Evolutionary conservation across 257 asterid species (phyloP).

Genomic region (Capsicum pubescens): DNA sequence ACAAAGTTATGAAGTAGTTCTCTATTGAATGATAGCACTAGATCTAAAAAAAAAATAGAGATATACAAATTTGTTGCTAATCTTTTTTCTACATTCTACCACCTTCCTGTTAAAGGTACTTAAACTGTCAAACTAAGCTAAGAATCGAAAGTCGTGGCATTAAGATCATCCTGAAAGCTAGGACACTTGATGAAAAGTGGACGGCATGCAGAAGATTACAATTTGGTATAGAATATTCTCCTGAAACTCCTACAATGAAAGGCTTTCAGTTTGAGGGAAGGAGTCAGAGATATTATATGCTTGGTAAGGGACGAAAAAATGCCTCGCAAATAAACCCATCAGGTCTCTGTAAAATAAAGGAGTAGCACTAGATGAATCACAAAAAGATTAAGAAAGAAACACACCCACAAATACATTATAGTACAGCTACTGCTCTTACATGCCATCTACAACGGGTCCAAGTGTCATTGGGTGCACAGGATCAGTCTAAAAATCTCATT

Average conservation of each 20-base stretch:
- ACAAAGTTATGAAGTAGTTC: not conserved
- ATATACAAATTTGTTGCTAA: not conserved
- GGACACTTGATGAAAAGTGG: not conserved
- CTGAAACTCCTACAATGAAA: not conserved
- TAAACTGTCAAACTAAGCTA: not conserved
- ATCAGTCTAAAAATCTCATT: not conserved
- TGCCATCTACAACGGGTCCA: not conserved
- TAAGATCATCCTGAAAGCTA: not conserved
- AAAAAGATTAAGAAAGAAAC: not conserved
- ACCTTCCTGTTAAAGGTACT: not conserved
- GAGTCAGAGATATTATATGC: slow-evolving; percentile 3
- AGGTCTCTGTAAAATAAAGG: slow-evolving; percentile 10
- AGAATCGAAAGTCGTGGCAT: not conserved
- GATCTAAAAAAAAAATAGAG: not conserved
- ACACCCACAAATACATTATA: not conserved
- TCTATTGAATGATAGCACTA: not conserved
- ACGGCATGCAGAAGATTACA: not conserved
- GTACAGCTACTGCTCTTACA: not conserved
- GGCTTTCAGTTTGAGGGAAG: slow-evolving; percentile 1
- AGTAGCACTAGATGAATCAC: not conserved
- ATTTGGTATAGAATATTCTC: slow-evolving; percentile 16
- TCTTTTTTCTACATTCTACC: not conserved
- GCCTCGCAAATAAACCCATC: slow-evolving; percentile 16
- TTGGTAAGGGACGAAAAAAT: not conserved
- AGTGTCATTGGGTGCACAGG: slow-evolving; percentile 17